phyloP scores from a whole-genome alignment of 805 yeast species.

The Zygotorulaspora danielsina region DNA sequence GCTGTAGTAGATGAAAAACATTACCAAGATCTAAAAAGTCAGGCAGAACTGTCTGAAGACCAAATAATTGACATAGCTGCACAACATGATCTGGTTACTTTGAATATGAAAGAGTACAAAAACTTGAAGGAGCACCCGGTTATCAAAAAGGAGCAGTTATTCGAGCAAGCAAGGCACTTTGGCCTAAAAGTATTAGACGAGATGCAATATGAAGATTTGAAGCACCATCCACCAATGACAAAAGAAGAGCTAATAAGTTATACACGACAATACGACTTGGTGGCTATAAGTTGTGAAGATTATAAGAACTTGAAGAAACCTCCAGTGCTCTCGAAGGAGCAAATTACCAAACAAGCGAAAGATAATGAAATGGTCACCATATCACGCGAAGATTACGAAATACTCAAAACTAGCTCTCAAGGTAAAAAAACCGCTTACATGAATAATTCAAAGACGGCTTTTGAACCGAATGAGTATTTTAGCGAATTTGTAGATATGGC shows the following conservation, averaged over 20 bases:
- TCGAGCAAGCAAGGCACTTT: not conserved
- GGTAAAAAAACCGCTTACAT: not conserved
- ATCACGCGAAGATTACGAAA: not conserved
- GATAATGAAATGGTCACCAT: not conserved
- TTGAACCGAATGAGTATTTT: not conserved
- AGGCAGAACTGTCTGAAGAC: conserved; percentile 27
- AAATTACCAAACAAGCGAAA: not conserved
- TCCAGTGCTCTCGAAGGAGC: not conserved
- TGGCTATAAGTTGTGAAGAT: conserved; percentile 36
- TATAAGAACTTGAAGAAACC: conserved; percentile 26
- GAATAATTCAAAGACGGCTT: not conserved
- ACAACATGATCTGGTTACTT: conserved; percentile 15
- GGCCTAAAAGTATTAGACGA: conserved; percentile 1
- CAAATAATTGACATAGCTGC: conserved; percentile 31
- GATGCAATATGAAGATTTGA: conserved; percentile 2
- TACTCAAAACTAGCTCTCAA: not conserved
- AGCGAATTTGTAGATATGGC: not conserved
- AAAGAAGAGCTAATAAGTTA: not conserved
- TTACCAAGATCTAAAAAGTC: conserved; percentile 30
- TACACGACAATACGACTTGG: conserved; percentile 32
- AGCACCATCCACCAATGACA: not conserved
- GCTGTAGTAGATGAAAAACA: conserved; percentile 37
- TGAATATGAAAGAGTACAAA: conserved; percentile 31
- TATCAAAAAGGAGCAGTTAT: not conserved
- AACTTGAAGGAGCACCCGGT: conserved; percentile 12